Evolutionary conservation across 495 filamentous ascomycete genomes (phyloP).

Genomic region (Stereocaulon alpinum): DNA sequence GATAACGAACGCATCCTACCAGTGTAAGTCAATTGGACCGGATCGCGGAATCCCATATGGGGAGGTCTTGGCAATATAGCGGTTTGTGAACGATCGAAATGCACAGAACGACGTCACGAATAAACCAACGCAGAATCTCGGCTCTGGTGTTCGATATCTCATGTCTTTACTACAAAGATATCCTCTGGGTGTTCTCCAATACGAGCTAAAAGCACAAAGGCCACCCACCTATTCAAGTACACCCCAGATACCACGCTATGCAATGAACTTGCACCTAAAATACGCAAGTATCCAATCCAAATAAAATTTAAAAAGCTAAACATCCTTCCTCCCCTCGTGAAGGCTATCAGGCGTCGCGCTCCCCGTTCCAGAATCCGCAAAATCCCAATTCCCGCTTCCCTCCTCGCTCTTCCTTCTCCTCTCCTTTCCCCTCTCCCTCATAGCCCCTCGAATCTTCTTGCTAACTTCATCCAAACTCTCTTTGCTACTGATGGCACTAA

Average conservation of each 20-base stretch:
- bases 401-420: slow-evolving; percentile 54
- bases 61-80: no score
- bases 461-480: slow-evolving; percentile 74
- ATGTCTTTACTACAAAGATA: no score
- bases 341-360: slow-evolving; percentile 34
- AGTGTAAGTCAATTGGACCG: no score
- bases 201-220: not conserved
- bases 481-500: slow-evolving; percentile 62
- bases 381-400: slow-evolving; percentile 37
- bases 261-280: not conserved
- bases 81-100: no score
- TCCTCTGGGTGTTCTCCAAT: not conserved
- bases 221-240: not conserved
- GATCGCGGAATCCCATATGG: no score
- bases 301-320: slow-evolving; percentile 14
- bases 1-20: no score
- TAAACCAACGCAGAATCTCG: no score
- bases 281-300: not conserved
- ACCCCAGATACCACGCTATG: not conserved
- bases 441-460: slow-evolving; percentile 73
- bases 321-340: slow-evolving; percentile 33
- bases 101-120: no score
- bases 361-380: slow-evolving; percentile 33
- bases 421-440: slow-evolving; percentile 72
- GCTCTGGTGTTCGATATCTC: no score